Conservation (phyloP, 2,329 filamentous ascomycete genomes). For the Colletotrichum caudatum region DNA sequence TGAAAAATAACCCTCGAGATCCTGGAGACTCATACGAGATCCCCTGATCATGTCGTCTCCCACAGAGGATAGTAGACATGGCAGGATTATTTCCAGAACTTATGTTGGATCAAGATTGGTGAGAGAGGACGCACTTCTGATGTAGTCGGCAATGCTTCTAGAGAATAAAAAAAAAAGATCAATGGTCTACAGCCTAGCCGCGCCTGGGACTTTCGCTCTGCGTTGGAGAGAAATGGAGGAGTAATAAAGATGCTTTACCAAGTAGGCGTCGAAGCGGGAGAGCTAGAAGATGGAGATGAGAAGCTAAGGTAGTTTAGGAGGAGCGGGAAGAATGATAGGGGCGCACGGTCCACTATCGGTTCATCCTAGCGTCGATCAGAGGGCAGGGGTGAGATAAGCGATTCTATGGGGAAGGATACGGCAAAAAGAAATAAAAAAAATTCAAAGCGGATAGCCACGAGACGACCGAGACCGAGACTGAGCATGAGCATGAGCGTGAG, state of each 20-base stretch:
- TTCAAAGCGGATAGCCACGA: slow-evolving; percentile 33
- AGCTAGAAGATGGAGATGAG: background rate
- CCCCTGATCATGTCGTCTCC: background rate
- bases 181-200: background rate
- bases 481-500: slow-evolving; percentile 22
- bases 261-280: background rate
- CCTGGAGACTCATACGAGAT: background rate
- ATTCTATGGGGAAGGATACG: slow-evolving; percentile 18
- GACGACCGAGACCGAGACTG: slow-evolving; percentile 22
- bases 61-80: background rate
- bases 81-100: background rate
- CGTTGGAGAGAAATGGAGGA: background rate
- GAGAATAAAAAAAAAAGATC: too few relatives aligned
- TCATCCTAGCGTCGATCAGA: slow-evolving; percentile 40
- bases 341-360: slow-evolving; percentile 30
- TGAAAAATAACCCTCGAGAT: background rate
- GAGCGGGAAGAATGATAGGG: background rate
- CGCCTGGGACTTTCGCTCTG: background rate
- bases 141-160: background rate
- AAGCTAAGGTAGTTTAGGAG: background rate
- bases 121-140: background rate
- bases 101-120: background rate
- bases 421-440: slow-evolving; percentile 35
- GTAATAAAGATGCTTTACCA: background rate
- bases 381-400: slow-evolving; percentile 36